Conservation (phyloP, 2,329 filamentous ascomycete species). For the Microsporum audouinii region DNA sequence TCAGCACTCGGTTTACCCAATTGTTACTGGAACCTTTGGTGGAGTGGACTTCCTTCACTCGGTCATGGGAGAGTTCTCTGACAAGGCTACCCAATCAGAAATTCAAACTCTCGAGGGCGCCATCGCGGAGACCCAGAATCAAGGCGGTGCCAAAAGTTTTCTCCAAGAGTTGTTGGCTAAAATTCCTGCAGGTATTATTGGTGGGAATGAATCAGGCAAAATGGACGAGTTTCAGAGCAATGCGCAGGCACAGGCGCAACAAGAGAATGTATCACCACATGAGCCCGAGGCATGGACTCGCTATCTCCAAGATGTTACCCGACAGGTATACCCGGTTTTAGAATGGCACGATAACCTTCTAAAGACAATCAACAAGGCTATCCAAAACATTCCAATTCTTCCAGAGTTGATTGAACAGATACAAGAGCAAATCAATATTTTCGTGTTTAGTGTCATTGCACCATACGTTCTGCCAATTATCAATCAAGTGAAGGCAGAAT, state of each 20-base stretch:
- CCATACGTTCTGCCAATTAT: constrained; percentile 81
- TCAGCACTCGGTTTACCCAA: constrained; percentile 57
- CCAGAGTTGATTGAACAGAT: constrained; percentile 77
- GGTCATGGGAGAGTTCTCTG: constrained; percentile 65
- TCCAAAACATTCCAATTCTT: constrained; percentile 75
- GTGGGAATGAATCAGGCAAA: constrained; percentile 59
- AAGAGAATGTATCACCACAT: constrained; percentile 60
- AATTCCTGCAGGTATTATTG: constrained; percentile 70
- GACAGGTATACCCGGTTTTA: constrained; percentile 78
- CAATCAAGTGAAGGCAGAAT: constrained; percentile 72
- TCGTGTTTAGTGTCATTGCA: constrained; percentile 83
- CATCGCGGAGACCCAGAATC: constrained; percentile 51
- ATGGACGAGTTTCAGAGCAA: constrained; percentile 70
- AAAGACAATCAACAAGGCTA: constrained; percentile 62
- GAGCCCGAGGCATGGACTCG: constrained; percentile 72
- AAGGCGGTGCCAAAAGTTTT: constrained; percentile 56
- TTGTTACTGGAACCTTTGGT: constrained; percentile 85
- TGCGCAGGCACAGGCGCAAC: constrained; percentile 60
- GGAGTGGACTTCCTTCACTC: constrained; percentile 91
- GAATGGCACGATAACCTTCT: constrained; percentile 85
- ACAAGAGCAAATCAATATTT: constrained; percentile 75
- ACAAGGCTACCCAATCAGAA: constrained; percentile 85
- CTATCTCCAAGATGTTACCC: constrained; percentile 62
- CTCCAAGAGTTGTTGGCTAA: constrained; percentile 70
- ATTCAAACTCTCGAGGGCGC: constrained; percentile 80